Evolutionary conservation across 2,329 filamentous ascomycete genomes (phyloP), one percentile per base, ranked within the genome.

Genomic region (Fusarium sarcochroum): DNA sequence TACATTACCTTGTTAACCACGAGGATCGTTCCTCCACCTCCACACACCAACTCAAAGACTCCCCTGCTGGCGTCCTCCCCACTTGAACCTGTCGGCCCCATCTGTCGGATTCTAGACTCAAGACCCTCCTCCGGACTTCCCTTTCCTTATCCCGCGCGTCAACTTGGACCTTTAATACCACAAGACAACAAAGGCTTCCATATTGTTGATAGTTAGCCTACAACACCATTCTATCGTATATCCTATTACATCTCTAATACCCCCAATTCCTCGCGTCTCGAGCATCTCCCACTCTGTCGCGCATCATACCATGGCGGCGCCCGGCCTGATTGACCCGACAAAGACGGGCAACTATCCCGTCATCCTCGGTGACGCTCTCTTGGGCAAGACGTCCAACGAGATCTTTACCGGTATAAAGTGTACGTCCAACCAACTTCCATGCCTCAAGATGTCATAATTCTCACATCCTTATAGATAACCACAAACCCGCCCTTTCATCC

Each of bases 281-380:
- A 21, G 18, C 17, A 30, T 32, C 25, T 41, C 40, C 42, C 47
- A 20, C n/a, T n/a, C 32, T 18, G 20, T 58, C 51, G 55, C 53
- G 55, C 52, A 48, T 44, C 57, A 52, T 62, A 64, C 53, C 32
- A 64, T 64, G 61, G 77, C 72, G 41, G 57, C 61, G 67, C 59
- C 76, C 75, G 80, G 76, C 69, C 74, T 84, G 55, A 83, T 90
- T 60, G 87, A 90, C 77, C 86, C 88, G 63, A 89, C 87, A 55
- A 85, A 87, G 77, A 80, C 82, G 60, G 87, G 83, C 59, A 87
- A 88, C 73, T 91, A 90, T 73, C 88, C 87, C 49, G 85, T 91
- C 57, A 83, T 90, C 46, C 81, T 91, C 44, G 89, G 89, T 75
- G 88, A 90, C 71, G 85, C 85, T 27, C 79, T 91, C 32, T 79